phyloP scores from a whole-genome alignment of 2,329 filamentous ascomycete genomes.

The Zymoseptoria crescenta region DNA sequence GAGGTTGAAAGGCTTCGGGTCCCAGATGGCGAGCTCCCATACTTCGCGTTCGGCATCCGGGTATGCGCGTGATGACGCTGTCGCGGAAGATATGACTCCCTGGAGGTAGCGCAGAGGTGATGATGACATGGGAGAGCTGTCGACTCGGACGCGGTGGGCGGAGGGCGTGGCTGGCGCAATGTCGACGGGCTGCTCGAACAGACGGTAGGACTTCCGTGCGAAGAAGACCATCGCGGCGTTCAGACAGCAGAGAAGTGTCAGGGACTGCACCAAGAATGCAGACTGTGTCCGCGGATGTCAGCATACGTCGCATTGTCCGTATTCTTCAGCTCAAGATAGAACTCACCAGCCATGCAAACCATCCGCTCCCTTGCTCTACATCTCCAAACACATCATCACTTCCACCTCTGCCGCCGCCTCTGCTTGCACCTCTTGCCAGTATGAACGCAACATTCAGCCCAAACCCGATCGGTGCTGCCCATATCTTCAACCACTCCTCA shows the following conservation, averaged over 20 bases:
- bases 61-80: constrained; percentile 75
- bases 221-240: constrained; percentile 80
- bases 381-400: constrained; percentile 37
- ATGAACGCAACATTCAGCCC: constrained; percentile 72
- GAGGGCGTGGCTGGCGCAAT: constrained; percentile 69
- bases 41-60: constrained; percentile 77
- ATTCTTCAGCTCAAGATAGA: neutral
- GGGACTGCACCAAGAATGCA: constrained; percentile 60
- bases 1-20: constrained; percentile 76
- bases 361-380: constrained; percentile 46
- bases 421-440: constrained; percentile 60
- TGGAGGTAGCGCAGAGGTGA: constrained; percentile 72
- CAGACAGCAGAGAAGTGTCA: constrained; percentile 57
- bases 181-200: constrained; percentile 84
- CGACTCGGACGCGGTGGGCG: constrained; percentile 77
- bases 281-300: constrained; percentile 20
- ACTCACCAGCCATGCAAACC: constrained; percentile 59
- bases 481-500: constrained; percentile 66
- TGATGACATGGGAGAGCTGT: constrained; percentile 68
- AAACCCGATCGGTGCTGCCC: constrained; percentile 68
- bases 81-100: constrained; percentile 56
- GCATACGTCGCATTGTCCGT: neutral
- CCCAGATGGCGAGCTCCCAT: constrained; percentile 92
- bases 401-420: constrained; percentile 27
- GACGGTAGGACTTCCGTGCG: constrained; percentile 75